Conservation (phyloP, 2,329 filamentous ascomycete species). For the Diplodia mutila region DNA sequence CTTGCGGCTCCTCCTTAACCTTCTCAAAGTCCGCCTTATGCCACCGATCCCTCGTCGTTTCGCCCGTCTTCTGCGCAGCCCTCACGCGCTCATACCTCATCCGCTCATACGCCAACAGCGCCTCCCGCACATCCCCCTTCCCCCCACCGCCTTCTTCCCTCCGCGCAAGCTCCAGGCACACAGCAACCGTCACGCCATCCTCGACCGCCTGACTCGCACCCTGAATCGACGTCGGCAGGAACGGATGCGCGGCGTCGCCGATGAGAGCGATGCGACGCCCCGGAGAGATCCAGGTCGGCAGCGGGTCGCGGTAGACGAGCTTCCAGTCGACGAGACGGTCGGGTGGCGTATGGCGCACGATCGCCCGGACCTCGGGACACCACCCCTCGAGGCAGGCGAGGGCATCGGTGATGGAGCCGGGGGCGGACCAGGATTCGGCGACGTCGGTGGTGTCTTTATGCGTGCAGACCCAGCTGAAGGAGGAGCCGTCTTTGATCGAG, state of each 20-base stretch:
- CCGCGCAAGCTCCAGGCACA: slow-evolving; percentile 29
- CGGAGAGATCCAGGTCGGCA: slow-evolving; percentile 54
- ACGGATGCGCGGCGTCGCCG: slow-evolving; percentile 58
- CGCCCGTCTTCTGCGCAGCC: slow-evolving; percentile 34
- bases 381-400: slow-evolving; percentile 35
- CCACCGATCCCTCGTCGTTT: slow-evolving; percentile 34
- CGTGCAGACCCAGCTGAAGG: slow-evolving; percentile 44
- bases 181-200: slow-evolving; percentile 40
- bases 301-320: slow-evolving; percentile 57
- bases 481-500: slow-evolving; percentile 39
- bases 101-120: slow-evolving; percentile 33
- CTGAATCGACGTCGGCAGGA: slow-evolving; percentile 57
- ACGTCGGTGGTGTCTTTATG: slow-evolving; percentile 39
- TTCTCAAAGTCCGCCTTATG: slow-evolving; percentile 34
- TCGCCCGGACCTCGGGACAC: slow-evolving; percentile 52
- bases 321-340: slow-evolving; percentile 56
- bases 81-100: slow-evolving; percentile 33
- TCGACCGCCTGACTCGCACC: slow-evolving; percentile 58
- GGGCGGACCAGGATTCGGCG: slow-evolving; percentile 41
- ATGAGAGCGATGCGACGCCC: slow-evolving; percentile 53
- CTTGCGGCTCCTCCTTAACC: slow-evolving; percentile 31
- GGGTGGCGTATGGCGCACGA: slow-evolving; percentile 48
- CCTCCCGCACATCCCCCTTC: slow-evolving; percentile 29
- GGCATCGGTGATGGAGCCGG: slow-evolving; percentile 38
- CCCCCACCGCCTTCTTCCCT: slow-evolving; percentile 28